Base-by-base conservation (phyloP, 2,329 filamentous ascomycete genomes). In the Arthrinium phaeospermum region DNA sequence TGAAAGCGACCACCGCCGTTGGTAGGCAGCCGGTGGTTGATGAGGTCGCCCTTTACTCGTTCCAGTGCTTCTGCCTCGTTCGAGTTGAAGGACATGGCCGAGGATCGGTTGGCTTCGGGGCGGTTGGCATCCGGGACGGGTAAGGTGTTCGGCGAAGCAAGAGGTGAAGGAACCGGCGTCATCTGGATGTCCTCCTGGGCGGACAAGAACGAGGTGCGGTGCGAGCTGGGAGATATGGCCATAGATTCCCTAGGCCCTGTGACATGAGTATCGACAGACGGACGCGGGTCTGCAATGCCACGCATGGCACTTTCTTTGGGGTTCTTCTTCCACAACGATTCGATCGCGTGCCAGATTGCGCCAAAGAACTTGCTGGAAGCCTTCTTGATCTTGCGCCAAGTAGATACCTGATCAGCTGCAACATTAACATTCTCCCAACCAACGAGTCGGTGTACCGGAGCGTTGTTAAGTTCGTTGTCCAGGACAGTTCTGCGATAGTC, bases 391-490 rank as follows among this genome's bases (percentile, higher is more conserved):
- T 86, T 91, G 78, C 96, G 92, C 96, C 96, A 99, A 41, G 89
- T 53, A 0, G 94, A 95, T 57, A 99, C 89, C 74, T 94, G 92
- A 78, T 98, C 96, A 76, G 95, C 93, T 51, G 93, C 91, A 19
- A 95, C 94, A 77, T 99, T 99, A 77, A 98, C 95, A 77, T 99
- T 99, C 76, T 92, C 89, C 92, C 94, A 98, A 74, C 95, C 92
- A 16, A 94, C 87, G 27, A 99, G 86, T 73, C 96, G 91, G 82
- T 99, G 96, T 13, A 98, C 94, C 0, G 95, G 94, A 2, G 96
- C 96, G 80, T 99, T 98, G 84, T 99, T 99, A 74, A 99, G 88
- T 78, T 98, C 93, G 75, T 92, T 97, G 81, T 99, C 96, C 61
- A 98, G 91, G 57, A 95, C 87, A 0, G 96, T 98, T 83, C 96